phyloP scores from a whole-genome alignment of 164 flowering plant genomes.

The Houttuynia cordata region DNA sequence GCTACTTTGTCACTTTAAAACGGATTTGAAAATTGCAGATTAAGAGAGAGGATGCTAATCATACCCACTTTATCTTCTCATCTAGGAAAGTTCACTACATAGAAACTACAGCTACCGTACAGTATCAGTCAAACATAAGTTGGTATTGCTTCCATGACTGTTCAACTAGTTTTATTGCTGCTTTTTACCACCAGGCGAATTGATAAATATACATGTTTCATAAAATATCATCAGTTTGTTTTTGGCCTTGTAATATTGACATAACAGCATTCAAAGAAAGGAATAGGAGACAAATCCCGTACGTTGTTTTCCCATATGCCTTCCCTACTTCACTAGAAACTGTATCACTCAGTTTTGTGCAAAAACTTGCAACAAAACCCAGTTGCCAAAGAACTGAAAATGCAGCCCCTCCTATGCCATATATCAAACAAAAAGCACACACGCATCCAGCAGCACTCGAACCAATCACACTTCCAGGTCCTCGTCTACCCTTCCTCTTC shows the following conservation, averaged over 20 bases:
- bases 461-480: conserved; percentile 96
- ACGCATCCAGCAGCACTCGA: conserved; percentile 99
- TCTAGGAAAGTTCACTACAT: neutral
- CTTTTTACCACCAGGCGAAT: neutral
- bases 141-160: neutral
- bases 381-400: conserved; percentile 56
- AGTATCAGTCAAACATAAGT: neutral
- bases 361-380: conserved; percentile 91
- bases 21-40: neutral
- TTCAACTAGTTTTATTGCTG: neutral
- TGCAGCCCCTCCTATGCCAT: conserved; percentile 53
- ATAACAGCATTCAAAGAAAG: neutral
- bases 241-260: neutral
- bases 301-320: conserved; percentile 89
- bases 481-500: conserved; percentile 90
- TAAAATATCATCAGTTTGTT: neutral
- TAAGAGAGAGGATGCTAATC: neutral
- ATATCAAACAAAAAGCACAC: conserved; percentile 73
- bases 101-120: too few species aligned
- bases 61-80: neutral
- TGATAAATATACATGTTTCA: too few species aligned
- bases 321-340: conserved; percentile 97
- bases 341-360: conserved; percentile 94
- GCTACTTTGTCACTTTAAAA: neutral
- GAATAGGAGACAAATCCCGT: conserved; percentile 11